A percentile compares a stretch with the other conserved stretches of the same genome.
phyloP scores from a whole-genome alignment of 2,329 filamentous ascomycete species.

The Cladosporium sp. region DNA sequence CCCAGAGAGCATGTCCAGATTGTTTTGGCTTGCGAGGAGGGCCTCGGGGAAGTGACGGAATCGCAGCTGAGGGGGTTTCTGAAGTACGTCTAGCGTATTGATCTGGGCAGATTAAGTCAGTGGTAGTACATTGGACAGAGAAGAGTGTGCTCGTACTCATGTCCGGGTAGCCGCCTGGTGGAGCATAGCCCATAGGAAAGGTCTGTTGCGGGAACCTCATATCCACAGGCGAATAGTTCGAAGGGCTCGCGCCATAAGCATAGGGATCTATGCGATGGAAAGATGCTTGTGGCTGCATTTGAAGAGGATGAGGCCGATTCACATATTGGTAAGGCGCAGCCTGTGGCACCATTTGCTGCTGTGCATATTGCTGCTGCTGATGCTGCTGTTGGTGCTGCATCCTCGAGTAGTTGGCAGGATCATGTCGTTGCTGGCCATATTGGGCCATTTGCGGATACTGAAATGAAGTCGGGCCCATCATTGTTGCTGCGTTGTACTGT shows the following conservation, averaged over 20 bases:
- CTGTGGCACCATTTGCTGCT: background rate
- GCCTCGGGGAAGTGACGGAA: conserved; percentile 53
- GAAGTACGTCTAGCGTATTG: conserved; percentile 27
- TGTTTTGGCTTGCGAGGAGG: conserved; percentile 66
- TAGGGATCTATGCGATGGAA: conserved; percentile 30
- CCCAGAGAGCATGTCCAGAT: conserved; percentile 88
- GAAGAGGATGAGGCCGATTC: background rate
- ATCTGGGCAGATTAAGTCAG: conserved; percentile 17
- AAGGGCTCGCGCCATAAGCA: conserved; percentile 26
- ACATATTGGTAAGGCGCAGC: background rate
- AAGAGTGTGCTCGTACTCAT: background rate
- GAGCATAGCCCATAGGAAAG: conserved; percentile 23
- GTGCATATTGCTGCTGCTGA: conserved; percentile 8
- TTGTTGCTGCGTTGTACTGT: conserved; percentile 13
- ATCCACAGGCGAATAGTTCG: conserved; percentile 28
- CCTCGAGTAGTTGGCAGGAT: conserved; percentile 24
- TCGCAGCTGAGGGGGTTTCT: conserved; percentile 24
- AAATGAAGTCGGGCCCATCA: conserved; percentile 19
- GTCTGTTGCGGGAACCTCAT: conserved; percentile 26
- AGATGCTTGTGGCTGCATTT: conserved; percentile 25
- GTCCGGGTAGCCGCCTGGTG: conserved; percentile 24
- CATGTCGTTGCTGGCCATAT: conserved; percentile 23
- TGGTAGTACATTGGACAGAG: too few species aligned
- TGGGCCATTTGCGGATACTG: conserved; percentile 26
- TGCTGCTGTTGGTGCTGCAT: conserved; percentile 21